Base-by-base conservation (phyloP, 768 basidiomycete species). In the Russula ochroleuca region DNA sequence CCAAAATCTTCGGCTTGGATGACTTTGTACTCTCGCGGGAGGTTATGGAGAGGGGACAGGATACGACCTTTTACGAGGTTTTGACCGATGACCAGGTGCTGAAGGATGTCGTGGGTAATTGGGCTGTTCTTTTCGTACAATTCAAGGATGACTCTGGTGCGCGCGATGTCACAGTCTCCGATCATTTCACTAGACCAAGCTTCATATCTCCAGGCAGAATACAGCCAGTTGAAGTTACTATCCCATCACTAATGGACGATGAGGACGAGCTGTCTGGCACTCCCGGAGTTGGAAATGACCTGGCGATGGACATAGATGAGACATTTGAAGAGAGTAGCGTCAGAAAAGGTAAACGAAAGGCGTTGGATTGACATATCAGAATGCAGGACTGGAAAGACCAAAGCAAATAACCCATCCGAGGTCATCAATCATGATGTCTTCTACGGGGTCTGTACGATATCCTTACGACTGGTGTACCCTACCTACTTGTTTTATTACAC, bases 1-100 rank as follows among this genome's bases (percentile, higher is more conserved):
- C 81, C 0, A 65, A 38, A 10, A 68, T 82, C 13, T 45, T 62
- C 17, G 72, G 72, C 35, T 69, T 67, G 1, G 72, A 77, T 19
- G 84, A 86, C 64, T 90, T 92, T 69, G 87, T 90, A 70, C 72
- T 91, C 38, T 87, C 84, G 64, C 79, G 78, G 19, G 78, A 76
- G 8, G 69, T 78, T 47, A 83, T 79, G 65, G 82, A 83, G 61
- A 80, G 79, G 72, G 84, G 82, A 6, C 77, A 71, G 45, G 67
- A 75, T 10, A 82, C 77, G 11, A 79, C 78, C 25, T 71, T 76
- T 55, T 90, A 85, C 71, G 83, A 85, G 58, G 70, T 77, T 2
- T 71, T 92, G 58, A 79, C 82, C 15, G 72, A 77, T 70, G 23
- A 77, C 72, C 64, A 72, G 52, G 68, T 82, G 50, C 78, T 83